These are phyloP conservation scores for Aspergillus pseudoterreus DNA, from an alignment of 2,329 filamentous ascomycete species.

Conservation along the genomic window DNA sequence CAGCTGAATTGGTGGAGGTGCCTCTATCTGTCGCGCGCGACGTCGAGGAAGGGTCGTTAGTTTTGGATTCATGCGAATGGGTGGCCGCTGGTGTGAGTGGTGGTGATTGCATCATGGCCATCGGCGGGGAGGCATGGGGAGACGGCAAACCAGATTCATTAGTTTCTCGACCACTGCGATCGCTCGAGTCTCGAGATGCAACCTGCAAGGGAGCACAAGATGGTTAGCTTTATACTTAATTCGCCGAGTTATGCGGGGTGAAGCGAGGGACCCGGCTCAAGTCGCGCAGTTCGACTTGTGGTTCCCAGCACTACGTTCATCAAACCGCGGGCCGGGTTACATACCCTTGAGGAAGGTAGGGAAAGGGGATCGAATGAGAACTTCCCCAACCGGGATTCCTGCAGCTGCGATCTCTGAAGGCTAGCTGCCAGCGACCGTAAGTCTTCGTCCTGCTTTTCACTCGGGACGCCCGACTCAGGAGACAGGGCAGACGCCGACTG, in stretches of 20 bases:
- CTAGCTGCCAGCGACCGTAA: slow-evolving; percentile 68
- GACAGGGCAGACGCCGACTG: slow-evolving; percentile 21
- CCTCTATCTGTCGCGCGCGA: slow-evolving; percentile 32
- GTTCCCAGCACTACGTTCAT: no score
- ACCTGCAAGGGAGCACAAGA: slow-evolving; percentile 24
- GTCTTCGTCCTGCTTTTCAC: slow-evolving; percentile 53
- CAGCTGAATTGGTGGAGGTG: slow-evolving; percentile 24
- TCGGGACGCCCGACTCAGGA: slow-evolving; percentile 16
- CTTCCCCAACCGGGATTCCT: slow-evolving; percentile 78
- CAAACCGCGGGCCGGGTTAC: slow-evolving; percentile 14
- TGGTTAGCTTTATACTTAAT: slow-evolving; percentile 8
- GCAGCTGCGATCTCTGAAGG: slow-evolving; percentile 70
- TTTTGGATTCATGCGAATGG: slow-evolving; percentile 51
- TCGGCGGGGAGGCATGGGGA: slow-evolving; percentile 63
- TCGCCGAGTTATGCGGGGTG: slow-evolving; percentile 2
- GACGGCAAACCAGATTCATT: slow-evolving; percentile 63
- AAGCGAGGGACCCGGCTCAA: slow-evolving; percentile 1
- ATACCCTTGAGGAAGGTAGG: slow-evolving; percentile 57
- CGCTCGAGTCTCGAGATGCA: slow-evolving; percentile 56
- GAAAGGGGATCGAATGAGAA: slow-evolving; percentile 91
- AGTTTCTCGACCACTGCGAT: slow-evolving; percentile 54
- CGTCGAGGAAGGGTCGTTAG: slow-evolving; percentile 29
- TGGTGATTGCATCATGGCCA: slow-evolving; percentile 75
- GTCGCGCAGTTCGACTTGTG: no score
- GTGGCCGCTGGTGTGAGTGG: slow-evolving; percentile 85